Base-by-base conservation (phyloP, 1,284 basidiomycete genomes). In the Austropuccinia psidii region DNA sequence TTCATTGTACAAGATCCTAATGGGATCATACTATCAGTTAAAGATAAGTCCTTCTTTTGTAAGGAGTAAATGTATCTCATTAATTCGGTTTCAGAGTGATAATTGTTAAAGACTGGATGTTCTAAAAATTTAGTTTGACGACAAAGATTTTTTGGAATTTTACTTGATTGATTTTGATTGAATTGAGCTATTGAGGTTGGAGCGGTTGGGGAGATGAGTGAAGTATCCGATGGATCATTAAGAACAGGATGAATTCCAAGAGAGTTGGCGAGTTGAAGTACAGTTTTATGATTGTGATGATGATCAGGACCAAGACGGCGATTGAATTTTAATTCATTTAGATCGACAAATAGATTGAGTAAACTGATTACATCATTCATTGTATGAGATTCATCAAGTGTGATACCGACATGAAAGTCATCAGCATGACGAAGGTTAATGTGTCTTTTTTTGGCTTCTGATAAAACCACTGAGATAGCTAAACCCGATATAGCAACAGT, bases 11-110 rank as follows among this genome's bases (percentile, higher is more conserved):
- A 83, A 37, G 80, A 95, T 72, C 95, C 95, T 15, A 98, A 87
- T 4, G 96, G 90, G 78, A 97, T 97, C 93, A 98, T 98, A 47
- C 91, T 88, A 80, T 98, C 94, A 6, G 91, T 90, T 41, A 98
- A 88, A 37, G 91, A 91, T 73, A 98, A 86, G 81, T 98, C 95
- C 84, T 98, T 98, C 72, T 88, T 88, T 77, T 95, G 91, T 57
- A 98, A 86, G 91, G 83, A 97, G 21, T 62, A 29, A n/a, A 73
- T 73, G 39, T 73, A 97, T 57, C 93, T 90, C 62, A 98, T 84
- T 89, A 98, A 92, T 83, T 97, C 92, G 1, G 95, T 98, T 84
- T 98, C 95, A 8, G 92, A 95, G 80, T 96, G 94, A 80, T 98
- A 90, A 67, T 88, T 87, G 83, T 81, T 82, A 84, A 97, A 98